phyloP scores from a whole-genome alignment of 2,329 filamentous ascomycete species.

The Didymella arachidicola region DNA sequence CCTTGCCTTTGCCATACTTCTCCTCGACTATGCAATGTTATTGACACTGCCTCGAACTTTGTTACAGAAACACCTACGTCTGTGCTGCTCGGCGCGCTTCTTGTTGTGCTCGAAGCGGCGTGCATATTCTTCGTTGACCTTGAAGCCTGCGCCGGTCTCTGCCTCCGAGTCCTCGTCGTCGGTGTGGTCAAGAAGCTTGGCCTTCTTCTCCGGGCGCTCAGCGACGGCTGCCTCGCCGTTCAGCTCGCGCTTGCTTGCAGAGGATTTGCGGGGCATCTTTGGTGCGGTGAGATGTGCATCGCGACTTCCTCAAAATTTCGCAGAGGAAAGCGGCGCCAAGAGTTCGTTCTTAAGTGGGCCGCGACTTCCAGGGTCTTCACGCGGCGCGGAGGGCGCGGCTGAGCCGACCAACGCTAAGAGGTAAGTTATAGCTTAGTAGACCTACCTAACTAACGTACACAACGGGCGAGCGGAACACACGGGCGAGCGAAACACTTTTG shows the following conservation, averaged over 20 bases:
- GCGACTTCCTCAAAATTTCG: conserved; percentile 36
- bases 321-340: conserved; percentile 26
- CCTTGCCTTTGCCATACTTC: conserved; percentile 71
- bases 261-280: conserved; percentile 37
- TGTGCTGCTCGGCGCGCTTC: conserved; percentile 86
- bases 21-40: conserved; percentile 73
- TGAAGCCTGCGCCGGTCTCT: conserved; percentile 58
- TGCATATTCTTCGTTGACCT: conserved; percentile 91
- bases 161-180: conserved; percentile 41
- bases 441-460: too few relatives aligned
- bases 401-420: too few relatives aligned
- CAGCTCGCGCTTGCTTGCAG: conserved; percentile 39
- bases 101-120: conserved; percentile 95
- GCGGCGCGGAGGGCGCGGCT: too few relatives aligned
- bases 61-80: conserved; percentile 61
- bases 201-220: conserved; percentile 46
- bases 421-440: too few relatives aligned
- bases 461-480: too few relatives aligned
- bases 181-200: conserved; percentile 50
- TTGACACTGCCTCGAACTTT: background rate
- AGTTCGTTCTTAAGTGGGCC: conserved; percentile 18
- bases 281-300: conserved; percentile 10
- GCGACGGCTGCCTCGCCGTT: conserved; percentile 24
- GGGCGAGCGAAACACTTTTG: too few relatives aligned
- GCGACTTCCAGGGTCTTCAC: conserved; percentile 7